Evolutionary conservation across 2,329 filamentous ascomycete genomes (phyloP), one percentile per base, ranked within the genome.

Genomic region (Stemphylium vesicarium): DNA sequence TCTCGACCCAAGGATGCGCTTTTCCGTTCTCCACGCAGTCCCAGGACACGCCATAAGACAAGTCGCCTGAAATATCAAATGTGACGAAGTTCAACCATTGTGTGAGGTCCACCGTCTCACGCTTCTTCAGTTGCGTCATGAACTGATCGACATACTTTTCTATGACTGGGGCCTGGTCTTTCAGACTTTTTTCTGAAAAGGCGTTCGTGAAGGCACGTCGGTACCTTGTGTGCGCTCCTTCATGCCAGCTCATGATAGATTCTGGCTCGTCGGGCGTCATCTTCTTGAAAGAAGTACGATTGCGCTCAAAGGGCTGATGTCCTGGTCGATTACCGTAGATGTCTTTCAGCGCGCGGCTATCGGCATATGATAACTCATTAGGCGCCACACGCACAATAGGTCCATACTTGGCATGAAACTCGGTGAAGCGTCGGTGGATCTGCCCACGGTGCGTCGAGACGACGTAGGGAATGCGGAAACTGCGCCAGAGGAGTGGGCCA

Each of bases 1-100:
- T 59, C 5, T 64, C 66, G 4, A 80, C 74, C 75, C 76, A 80
- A 5, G 71, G 69, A 55, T 79, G 74, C 18, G 72, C 72, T 11
- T 72, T 64, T 2, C 64, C 67, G 4, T 68, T 66, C 22, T 70
- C 59, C 2, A 81, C 59, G 39, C 75, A 77, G 13, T 69, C 64
- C 41, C 80, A 80, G 1, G 80, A 77, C 13, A 81, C 77, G 0
- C 82, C 82, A 56, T 85, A 85, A 0, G 82, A 79, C 16, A 85
- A 74, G 59, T 81, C 79, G 16, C 78, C 79, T 47, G 65, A 59
- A 1, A 72, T 60, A 15, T 72, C 69, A 31, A 71, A 71, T 4
- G 59, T 68, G 8, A 66, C 35, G 15, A 50, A 64, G 18, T 62
- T 61, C 9, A 68, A 42, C 53, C 66, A 58, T 1, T 61, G 38